Percentiles rank a stretch among this genome's conserved stretches.
Evolutionary conservation across 2,329 filamentous ascomycete species (phyloP).

Genomic region (Epichloe brachyelytri): DNA sequence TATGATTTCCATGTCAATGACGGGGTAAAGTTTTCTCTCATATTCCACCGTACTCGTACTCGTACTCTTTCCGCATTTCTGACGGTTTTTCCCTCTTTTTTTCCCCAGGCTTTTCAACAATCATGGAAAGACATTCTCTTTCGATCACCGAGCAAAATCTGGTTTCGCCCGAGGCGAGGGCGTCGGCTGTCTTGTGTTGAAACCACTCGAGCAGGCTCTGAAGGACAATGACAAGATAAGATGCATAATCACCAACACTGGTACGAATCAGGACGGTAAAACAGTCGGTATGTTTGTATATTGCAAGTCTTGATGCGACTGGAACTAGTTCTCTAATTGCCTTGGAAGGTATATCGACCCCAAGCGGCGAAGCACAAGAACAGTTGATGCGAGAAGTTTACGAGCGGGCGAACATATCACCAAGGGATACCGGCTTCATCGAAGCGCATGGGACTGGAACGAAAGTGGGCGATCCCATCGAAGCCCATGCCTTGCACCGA

Average conservation of each 20-base stretch:
- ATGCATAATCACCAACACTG: conserved; percentile 36
- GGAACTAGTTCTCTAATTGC: not conserved
- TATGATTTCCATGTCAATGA: conserved; percentile 18
- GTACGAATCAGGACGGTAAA: conserved; percentile 43
- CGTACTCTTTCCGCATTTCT: not conserved
- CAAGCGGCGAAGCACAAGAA: conserved; percentile 35
- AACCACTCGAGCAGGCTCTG: conserved; percentile 41
- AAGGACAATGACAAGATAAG: conserved; percentile 40
- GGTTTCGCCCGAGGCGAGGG: conserved; percentile 53
- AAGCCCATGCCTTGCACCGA: conserved; percentile 33
- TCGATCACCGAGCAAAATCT: conserved; percentile 14
- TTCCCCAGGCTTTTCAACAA: conserved; percentile 27
- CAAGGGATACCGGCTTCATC: conserved; percentile 19
- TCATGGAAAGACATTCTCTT: conserved; percentile 35
- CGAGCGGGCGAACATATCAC: conserved; percentile 14
- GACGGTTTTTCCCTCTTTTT: not conserved
- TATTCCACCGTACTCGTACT: too few species aligned
- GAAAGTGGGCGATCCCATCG: conserved; percentile 39
- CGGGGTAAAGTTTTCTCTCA: conserved; percentile 11
- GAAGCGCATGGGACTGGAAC: conserved; percentile 47
- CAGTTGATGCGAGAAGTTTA: conserved; percentile 26
- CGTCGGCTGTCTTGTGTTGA: conserved; percentile 41
- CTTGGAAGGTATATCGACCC: conserved; percentile 41
- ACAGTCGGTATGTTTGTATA: conserved; percentile 13
- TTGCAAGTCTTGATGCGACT: too few species aligned